A percentile compares a stretch with the other conserved stretches of the same genome.
These are phyloP conservation scores for Mimosa bimucronata DNA, from an alignment of 306 rosid genomes.

Conservation along the genomic window DNA sequence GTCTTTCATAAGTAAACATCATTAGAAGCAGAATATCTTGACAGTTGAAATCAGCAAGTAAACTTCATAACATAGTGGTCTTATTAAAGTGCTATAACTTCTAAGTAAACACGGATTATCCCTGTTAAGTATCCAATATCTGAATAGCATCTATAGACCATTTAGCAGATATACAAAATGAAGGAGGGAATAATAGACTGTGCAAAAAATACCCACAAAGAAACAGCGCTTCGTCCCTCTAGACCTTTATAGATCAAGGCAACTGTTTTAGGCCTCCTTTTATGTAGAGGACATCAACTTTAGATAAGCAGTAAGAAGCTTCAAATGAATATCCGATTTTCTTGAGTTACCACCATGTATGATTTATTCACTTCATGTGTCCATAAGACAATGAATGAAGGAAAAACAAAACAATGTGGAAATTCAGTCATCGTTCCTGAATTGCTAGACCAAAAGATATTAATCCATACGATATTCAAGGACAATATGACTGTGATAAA, in stretches of 20 bases:
- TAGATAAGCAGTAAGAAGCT: not conserved
- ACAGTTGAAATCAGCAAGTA: not conserved
- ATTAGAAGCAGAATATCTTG: slow-evolving; percentile 5
- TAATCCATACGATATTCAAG: not conserved
- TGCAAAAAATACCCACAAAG: not conserved
- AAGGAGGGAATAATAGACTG: not conserved
- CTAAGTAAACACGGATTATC: not conserved
- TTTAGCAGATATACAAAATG: not conserved
- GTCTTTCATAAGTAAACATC: not conserved
- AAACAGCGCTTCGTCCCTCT: not conserved
- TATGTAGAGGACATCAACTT: not conserved
- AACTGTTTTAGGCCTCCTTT: not conserved
- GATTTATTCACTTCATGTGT: not conserved
- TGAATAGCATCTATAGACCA: not conserved
- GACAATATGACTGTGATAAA: not conserved
- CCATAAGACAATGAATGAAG: not conserved
- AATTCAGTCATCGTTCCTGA: not conserved
- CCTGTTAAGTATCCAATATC: not conserved
- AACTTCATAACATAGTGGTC: not conserved
- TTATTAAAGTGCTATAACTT: not conserved
- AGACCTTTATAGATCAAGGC: not conserved
- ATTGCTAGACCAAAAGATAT: not conserved
- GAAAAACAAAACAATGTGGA: not conserved
- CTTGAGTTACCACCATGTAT: not conserved
- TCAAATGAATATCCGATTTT: not conserved